These are phyloP conservation scores for Syzygium aromaticum DNA, from an alignment of 345 rosid species.

Conservation along the genomic window DNA sequence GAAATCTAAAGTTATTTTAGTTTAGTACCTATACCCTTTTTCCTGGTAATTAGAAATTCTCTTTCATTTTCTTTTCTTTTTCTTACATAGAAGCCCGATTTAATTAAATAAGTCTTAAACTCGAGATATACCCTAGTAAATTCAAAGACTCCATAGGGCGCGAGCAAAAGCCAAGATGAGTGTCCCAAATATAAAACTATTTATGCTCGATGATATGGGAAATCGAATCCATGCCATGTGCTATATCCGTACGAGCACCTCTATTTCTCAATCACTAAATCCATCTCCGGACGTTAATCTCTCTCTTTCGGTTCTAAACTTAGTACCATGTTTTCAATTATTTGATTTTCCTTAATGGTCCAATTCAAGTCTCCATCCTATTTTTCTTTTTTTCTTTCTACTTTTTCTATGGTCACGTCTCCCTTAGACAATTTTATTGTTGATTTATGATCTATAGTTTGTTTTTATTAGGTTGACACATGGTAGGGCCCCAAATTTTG, in stretches of 20 bases:
- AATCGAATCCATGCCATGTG: not conserved
- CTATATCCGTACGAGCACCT: not conserved
- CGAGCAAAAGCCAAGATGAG: not conserved
- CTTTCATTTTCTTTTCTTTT: not conserved
- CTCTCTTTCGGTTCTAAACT: not conserved
- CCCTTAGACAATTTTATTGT: not conserved
- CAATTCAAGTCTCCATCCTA: not conserved
- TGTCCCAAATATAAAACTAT: not conserved
- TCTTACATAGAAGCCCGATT: not conserved
- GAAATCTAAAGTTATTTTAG: too few relatives aligned
- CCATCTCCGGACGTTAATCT: not conserved
- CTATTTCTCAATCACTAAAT: not conserved
- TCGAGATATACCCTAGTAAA: not conserved
- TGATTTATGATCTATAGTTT: not conserved
- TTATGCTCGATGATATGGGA: not conserved
- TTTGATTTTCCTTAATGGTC: not conserved
- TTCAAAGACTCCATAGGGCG: not conserved
- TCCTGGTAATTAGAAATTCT: not conserved
- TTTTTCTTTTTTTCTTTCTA: not conserved
- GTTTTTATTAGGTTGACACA: not conserved
- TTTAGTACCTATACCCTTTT: not conserved
- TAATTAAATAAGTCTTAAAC: not conserved
- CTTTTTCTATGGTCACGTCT: not conserved
- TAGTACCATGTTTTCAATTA: not conserved
- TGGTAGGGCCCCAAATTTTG: not conserved